Base-by-base conservation (phyloP, 2,329 filamentous ascomycete genomes). In the Microcyclospora pomicola region DNA sequence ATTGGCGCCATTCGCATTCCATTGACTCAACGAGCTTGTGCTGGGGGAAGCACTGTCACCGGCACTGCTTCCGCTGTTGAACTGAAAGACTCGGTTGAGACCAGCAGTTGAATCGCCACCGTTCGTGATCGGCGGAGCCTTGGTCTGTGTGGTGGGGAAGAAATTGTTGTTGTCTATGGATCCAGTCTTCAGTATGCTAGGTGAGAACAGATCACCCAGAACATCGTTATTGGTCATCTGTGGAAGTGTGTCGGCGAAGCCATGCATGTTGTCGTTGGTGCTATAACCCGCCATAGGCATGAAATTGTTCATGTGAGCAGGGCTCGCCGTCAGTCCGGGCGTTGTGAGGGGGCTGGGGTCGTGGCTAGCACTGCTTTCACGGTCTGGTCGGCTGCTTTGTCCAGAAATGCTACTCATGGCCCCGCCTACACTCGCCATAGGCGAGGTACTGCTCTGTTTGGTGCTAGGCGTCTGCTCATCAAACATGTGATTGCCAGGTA, bases 201-300 rank as follows among this genome's bases (percentile, higher is more conserved):
- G 74, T 37, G 69, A 76, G 55, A 80, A 81, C 6, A 78, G 59
- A 45, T 71, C 75, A 40, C 68, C 63, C 38, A 77, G 59, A 15
- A 72, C 46, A 40, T 58, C 48, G 30, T 44, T 37, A 38, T 43
- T 39, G 38, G 36, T 46, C 54, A 57, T 61, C 49, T 49, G 60
- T 42, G 50, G 56, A 6, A 51, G 52, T 40, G 54, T 59, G 46
- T 45, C 48, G 35, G 52, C 51, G 34, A 56, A 55, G 10, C 51
- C 53, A 33, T 56, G 53, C 53, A 57, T 54, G 37, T 56, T 55
- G 42, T 55, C 49, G 37, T 47, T 47, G 27, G 47, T 55, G 40
- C 52, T 56, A 43, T 54, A 55, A n/a, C 50, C 35, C 5, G 49
- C 48, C 16, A 53, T 53, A 15, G 44, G 36, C 33, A 49, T 43